Evolutionary conservation across 108 stramenopile genomes (phyloP).

Genomic region (Pseudonitzschia multistriata): DNA sequence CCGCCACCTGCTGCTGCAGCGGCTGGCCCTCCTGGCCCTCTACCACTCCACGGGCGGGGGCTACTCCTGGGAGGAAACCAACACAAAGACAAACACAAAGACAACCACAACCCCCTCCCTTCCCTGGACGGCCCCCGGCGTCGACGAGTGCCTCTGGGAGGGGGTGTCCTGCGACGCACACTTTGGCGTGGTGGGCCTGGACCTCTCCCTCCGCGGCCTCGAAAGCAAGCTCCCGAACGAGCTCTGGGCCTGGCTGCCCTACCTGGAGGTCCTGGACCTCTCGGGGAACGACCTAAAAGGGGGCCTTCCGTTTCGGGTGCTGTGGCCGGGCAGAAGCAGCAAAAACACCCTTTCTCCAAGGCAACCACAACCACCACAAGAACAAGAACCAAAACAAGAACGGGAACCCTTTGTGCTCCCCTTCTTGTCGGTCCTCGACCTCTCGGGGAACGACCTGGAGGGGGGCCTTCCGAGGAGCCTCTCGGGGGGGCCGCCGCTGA

Average conservation of each 20-base stretch:
- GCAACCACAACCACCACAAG: neutral
- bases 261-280: neutral
- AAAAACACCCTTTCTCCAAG: too few species aligned
- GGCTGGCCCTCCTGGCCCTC: neutral
- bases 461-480: neutral
- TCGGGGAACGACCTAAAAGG: neutral
- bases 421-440: neutral
- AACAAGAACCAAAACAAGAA: neutral
- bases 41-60: slow-evolving; percentile 2
- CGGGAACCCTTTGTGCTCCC: neutral
- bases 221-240: neutral
- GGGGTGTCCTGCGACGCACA: neutral
- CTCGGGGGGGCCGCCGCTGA: neutral
- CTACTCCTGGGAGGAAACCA: neutral
- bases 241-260: neutral
- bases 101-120: neutral
- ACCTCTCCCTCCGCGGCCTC: neutral
- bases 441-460: neutral
- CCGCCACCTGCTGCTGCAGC: neutral
- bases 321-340: neutral
- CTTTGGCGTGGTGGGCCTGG: neutral
- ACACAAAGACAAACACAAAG: neutral
- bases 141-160: slow-evolving; percentile 1
- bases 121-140: neutral
- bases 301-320: neutral